These are phyloP conservation scores for Anthracocystis setariae DNA, from an alignment of 1,284 basidiomycete species.

Conservation along the genomic window DNA sequence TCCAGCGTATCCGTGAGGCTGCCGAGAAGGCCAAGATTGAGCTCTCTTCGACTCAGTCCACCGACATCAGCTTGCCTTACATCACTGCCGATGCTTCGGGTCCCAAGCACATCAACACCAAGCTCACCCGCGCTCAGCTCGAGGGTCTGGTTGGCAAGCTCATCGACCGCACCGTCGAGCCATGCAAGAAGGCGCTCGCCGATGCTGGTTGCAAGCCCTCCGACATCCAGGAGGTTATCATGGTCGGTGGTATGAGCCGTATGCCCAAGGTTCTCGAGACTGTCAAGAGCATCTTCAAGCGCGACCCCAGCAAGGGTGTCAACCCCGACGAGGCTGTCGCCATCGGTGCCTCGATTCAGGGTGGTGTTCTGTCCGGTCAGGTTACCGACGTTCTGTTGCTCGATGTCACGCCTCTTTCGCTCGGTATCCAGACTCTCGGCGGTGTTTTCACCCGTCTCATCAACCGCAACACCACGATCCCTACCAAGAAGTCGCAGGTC, in stretches of 20 bases:
- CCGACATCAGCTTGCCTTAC: constrained; percentile 82
- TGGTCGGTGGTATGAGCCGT: constrained; percentile 97
- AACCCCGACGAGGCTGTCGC: constrained; percentile 96
- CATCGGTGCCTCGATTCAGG: constrained; percentile 90
- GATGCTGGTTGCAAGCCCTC: constrained; percentile 92
- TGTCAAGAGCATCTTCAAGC: constrained; percentile 90
- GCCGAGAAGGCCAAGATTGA: constrained; percentile 99
- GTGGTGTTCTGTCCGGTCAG: constrained; percentile 93
- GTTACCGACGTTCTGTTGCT: constrained; percentile 95
- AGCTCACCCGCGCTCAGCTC: constrained; percentile 77
- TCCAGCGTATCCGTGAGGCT: constrained; percentile 97
- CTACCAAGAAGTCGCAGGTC: constrained; percentile 98
- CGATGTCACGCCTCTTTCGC: constrained; percentile 92
- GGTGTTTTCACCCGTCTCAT: constrained; percentile 89
- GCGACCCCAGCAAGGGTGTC: constrained; percentile 95
- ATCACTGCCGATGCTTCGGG: constrained; percentile 70
- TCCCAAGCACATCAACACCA: constrained; percentile 33
- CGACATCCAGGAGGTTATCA: constrained; percentile 94
- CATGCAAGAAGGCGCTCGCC: constrained; percentile 92
- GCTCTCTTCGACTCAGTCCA: constrained; percentile 75
- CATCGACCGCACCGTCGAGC: constrained; percentile 90
- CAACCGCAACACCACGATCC: constrained; percentile 97
- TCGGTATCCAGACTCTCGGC: constrained; percentile 96
- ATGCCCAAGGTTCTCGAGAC: constrained; percentile 96
- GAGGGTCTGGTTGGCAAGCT: constrained; percentile 85